These are phyloP conservation scores for Fusarium xylarioides DNA, from an alignment of 2,329 filamentous ascomycete species.

Conservation along the genomic window DNA sequence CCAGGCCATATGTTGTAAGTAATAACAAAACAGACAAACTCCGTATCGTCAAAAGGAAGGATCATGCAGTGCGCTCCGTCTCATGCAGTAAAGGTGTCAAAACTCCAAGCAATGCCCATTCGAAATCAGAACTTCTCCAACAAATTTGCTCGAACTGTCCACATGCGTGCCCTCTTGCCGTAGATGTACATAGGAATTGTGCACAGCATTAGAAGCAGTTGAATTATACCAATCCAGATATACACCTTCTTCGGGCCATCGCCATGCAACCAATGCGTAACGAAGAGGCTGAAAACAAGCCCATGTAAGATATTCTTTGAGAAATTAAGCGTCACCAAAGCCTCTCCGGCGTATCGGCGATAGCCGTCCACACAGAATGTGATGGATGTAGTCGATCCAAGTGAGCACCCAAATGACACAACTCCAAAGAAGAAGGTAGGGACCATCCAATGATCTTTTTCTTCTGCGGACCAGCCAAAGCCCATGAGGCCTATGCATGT, in stretches of 20 bases:
- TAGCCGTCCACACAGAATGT: constrained; percentile 96
- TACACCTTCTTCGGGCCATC: constrained; percentile 83
- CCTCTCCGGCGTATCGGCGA: constrained; percentile 91
- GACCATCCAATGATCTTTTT: constrained; percentile 83
- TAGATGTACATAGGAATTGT: constrained; percentile 95
- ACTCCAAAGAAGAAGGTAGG: constrained; percentile 94
- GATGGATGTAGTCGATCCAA: constrained; percentile 90
- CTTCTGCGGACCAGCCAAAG: constrained; percentile 90
- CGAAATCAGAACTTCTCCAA: constrained; percentile 75
- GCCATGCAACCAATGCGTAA: constrained; percentile 80
- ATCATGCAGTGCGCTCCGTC: not conserved
- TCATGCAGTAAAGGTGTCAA: not conserved
- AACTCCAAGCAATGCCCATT: constrained; percentile 17
- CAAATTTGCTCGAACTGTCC: constrained; percentile 86
- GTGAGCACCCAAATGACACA: constrained; percentile 88
- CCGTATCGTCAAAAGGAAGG: not conserved
- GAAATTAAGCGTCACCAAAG: constrained; percentile 93
- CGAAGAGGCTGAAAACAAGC: constrained; percentile 87
- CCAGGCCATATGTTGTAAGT: not conserved
- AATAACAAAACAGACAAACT: not conserved
- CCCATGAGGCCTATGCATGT: constrained; percentile 91
- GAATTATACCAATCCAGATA: constrained; percentile 84
- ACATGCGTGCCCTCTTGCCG: constrained; percentile 91
- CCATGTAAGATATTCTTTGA: constrained; percentile 95
- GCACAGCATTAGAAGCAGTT: constrained; percentile 76